Conservation (phyloP, 2,329 filamentous ascomycete genomes). For the Ophiocordyceps camponoti-leonardi region DNA sequence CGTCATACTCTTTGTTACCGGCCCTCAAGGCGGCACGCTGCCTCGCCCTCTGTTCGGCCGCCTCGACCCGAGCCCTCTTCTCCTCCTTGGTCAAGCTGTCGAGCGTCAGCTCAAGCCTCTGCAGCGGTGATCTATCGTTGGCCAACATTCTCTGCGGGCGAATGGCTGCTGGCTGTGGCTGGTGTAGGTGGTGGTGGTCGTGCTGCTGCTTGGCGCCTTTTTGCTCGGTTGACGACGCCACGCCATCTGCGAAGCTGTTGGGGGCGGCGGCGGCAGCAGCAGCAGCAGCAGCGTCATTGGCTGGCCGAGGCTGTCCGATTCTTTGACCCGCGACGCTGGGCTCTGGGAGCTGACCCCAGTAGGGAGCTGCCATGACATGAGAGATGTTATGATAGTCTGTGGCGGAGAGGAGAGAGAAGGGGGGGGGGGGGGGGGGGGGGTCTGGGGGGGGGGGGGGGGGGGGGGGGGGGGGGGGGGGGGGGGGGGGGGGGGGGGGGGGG, state of each 20-base stretch:
- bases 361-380: conserved; percentile 33
- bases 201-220: conserved; percentile 10
- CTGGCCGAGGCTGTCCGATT: not conserved
- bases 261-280: too few relatives aligned
- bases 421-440: too few relatives aligned
- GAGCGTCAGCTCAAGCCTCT: conserved; percentile 81
- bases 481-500: too few relatives aligned
- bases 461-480: too few relatives aligned
- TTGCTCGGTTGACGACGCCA: not conserved
- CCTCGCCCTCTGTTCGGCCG: conserved; percentile 59
- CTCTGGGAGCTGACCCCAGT: conserved; percentile 41
- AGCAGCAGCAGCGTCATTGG: conserved; percentile 13
- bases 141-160: conserved; percentile 43
- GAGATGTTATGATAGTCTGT: too few relatives aligned
- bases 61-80: conserved; percentile 68
- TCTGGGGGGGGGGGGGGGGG: too few relatives aligned
- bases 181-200: conserved; percentile 18
- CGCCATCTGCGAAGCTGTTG: too few relatives aligned
- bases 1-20: conserved; percentile 7
- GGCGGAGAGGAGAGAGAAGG: too few relatives aligned
- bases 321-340: conserved; percentile 20
- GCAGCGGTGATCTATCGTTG: conserved; percentile 73
- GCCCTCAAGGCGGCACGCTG: conserved; percentile 34
- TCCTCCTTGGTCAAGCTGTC: conserved; percentile 93
- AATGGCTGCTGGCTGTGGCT: conserved; percentile 19